phyloP scores from a whole-genome alignment of 1,284 basidiomycete species.

The Apiotrichum veenhuisii region DNA sequence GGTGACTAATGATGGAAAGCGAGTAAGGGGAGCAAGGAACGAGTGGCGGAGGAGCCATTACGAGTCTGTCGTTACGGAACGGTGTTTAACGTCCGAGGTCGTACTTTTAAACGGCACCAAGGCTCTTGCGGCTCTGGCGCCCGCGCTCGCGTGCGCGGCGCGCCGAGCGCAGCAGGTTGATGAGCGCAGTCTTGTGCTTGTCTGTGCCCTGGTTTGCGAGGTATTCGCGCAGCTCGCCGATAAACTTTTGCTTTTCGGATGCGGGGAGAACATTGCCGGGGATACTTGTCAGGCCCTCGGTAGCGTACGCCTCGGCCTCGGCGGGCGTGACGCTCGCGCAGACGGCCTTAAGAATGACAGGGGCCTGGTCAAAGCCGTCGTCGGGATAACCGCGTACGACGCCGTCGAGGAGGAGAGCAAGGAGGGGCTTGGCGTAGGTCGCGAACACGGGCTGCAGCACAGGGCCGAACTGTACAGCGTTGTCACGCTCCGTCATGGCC shows the following conservation, averaged over 20 bases:
- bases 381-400: conserved; percentile 84
- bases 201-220: conserved; percentile 39
- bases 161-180: conserved; percentile 36
- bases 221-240: conserved; percentile 68
- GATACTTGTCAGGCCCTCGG: conserved; percentile 66
- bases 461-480: conserved; percentile 51
- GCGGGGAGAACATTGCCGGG: conserved; percentile 62
- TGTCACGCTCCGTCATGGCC: conserved; percentile 46
- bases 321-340: conserved; percentile 61
- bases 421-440: conserved; percentile 69
- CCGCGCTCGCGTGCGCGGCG: conserved; percentile 37
- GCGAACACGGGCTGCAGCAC: conserved; percentile 61
- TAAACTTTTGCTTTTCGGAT: conserved; percentile 68
- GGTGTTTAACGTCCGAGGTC: too few species aligned
- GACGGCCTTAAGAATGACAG: conserved; percentile 71
- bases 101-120: conserved; percentile 13
- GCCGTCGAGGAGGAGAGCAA: conserved; percentile 69
- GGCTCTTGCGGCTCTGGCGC: conserved; percentile 20
- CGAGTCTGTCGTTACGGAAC: background rate
- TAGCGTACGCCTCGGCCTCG: conserved; percentile 69
- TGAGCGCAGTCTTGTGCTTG: conserved; percentile 31
- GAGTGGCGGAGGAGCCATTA: too few species aligned
- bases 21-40: too few species aligned
- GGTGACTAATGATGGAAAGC: too few species aligned
- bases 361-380: conserved; percentile 69